Evolutionary conservation across 2,329 filamentous ascomycete genomes (phyloP).

Genomic region (Fusarium xyrophilum): DNA sequence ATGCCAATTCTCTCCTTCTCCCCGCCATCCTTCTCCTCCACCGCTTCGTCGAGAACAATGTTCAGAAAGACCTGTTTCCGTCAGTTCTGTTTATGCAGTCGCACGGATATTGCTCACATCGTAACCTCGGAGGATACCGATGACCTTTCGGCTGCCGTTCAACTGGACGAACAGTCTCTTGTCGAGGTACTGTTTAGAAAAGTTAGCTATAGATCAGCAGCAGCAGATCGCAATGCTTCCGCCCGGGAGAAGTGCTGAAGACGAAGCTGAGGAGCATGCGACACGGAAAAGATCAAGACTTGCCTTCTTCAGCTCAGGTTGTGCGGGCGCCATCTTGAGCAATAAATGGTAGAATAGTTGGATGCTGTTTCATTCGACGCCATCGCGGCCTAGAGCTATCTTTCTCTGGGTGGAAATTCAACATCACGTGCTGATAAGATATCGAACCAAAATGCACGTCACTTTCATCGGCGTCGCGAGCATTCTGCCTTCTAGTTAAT

Average conservation of each 20-base stretch:
- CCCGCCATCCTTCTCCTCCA: slow-evolving; percentile 91
- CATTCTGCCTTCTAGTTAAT: neutral
- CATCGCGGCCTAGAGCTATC: slow-evolving; percentile 39
- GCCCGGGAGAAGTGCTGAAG: too few relatives aligned
- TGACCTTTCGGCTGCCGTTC: slow-evolving; percentile 96
- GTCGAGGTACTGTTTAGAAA: slow-evolving; percentile 82
- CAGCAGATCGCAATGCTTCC: neutral
- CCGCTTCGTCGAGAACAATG: slow-evolving; percentile 94
- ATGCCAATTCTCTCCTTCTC: slow-evolving; percentile 92
- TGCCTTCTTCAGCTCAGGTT: slow-evolving; percentile 99
- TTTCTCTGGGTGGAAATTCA: slow-evolving; percentile 38
- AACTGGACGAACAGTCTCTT: slow-evolving; percentile 98
- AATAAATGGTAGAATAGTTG: slow-evolving; percentile 38
- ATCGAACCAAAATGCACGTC: slow-evolving; percentile 35
- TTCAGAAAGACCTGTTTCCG: slow-evolving; percentile 86
- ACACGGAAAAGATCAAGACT: neutral
- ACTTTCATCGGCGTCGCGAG: slow-evolving; percentile 27
- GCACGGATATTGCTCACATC: slow-evolving; percentile 69
- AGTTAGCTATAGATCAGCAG: slow-evolving; percentile 35
- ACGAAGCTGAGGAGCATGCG: neutral
- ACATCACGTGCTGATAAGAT: slow-evolving; percentile 61
- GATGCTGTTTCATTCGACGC: slow-evolving; percentile 42
- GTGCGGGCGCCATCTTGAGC: slow-evolving; percentile 91
- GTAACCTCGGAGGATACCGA: slow-evolving; percentile 92
- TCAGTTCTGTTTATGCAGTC: slow-evolving; percentile 7